These are phyloP conservation scores for Pulveroboletus sp. DNA, from an alignment of 768 basidiomycete species.

Conservation along the genomic window DNA sequence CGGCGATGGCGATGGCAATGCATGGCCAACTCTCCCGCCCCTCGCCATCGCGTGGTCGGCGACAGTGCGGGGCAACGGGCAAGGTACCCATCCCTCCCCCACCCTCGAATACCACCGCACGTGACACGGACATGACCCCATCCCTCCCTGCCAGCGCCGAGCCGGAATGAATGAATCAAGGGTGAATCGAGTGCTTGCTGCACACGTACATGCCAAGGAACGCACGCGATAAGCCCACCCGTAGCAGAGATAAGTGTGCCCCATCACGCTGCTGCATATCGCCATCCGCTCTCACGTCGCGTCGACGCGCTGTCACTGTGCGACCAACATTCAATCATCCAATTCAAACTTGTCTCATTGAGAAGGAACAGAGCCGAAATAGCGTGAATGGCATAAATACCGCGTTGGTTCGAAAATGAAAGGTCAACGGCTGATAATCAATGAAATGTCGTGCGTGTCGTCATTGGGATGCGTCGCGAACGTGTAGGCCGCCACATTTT, in stretches of 20 bases:
- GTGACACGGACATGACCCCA: neutral
- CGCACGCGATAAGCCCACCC: neutral
- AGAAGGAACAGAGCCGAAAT: neutral
- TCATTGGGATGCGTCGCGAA: too few relatives aligned
- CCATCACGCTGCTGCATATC: neutral
- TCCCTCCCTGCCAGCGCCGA: neutral
- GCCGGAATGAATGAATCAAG: neutral
- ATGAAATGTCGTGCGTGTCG: neutral
- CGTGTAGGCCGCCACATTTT: too few relatives aligned
- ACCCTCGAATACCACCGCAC: neutral
- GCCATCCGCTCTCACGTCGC: neutral
- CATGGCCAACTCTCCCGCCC: too few relatives aligned
- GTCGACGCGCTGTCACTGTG: neutral
- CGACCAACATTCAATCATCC: neutral
- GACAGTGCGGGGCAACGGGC: neutral
- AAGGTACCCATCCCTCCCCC: too few relatives aligned
- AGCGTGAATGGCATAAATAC: slow-evolving; percentile 26
- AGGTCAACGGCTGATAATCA: slow-evolving; percentile 27
- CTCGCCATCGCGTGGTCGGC: neutral
- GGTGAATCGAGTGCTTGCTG: too few relatives aligned
- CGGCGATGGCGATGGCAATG: too few relatives aligned
- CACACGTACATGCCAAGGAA: neutral
- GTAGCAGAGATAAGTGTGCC: neutral
- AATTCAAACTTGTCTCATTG: neutral
- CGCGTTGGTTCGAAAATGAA: slow-evolving; percentile 7